A percentile compares a stretch with the other conserved stretches of the same genome.
phyloP scores from a whole-genome alignment of 768 basidiomycete genomes.

The Roridomyces roridus region DNA sequence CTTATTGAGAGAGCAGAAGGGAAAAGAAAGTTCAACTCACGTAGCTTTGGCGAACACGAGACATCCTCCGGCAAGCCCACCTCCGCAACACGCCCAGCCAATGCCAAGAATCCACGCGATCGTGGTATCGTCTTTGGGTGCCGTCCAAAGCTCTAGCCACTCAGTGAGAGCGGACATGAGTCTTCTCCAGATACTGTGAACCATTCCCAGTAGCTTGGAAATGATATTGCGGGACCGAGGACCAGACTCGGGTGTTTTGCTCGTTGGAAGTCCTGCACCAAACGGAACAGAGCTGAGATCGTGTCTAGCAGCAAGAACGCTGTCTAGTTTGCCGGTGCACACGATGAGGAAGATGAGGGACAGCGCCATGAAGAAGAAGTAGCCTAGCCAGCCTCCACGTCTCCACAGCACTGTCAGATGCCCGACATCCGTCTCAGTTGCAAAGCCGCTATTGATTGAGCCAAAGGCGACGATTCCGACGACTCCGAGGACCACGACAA shows the following conservation, averaged over 20 bases:
- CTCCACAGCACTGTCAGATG: slow-evolving; percentile 88
- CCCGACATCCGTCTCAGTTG: slow-evolving; percentile 70
- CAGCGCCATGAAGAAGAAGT: slow-evolving; percentile 81
- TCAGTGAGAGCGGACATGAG: slow-evolving; percentile 62
- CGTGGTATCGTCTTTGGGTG: slow-evolving; percentile 81
- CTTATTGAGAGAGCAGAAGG: slow-evolving; percentile 1
- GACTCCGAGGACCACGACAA: neutral
- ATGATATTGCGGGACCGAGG: slow-evolving; percentile 9
- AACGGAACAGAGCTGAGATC: slow-evolving; percentile 72
- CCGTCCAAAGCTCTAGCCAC: slow-evolving; percentile 76
- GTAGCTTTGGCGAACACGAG: slow-evolving; percentile 82
- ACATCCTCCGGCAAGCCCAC: slow-evolving; percentile 87
- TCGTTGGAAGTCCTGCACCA: slow-evolving; percentile 40
- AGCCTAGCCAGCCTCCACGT: slow-evolving; percentile 88
- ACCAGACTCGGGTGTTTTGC: slow-evolving; percentile 5
- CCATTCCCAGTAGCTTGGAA: slow-evolving; percentile 31
- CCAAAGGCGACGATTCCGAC: slow-evolving; percentile 82
- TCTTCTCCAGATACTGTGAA: slow-evolving; percentile 48
- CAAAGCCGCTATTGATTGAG: slow-evolving; percentile 81
- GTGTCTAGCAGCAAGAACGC: slow-evolving; percentile 69
- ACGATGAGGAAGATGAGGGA: slow-evolving; percentile 70
- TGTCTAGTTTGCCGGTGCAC: slow-evolving; percentile 75
- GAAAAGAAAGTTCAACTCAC: slow-evolving; percentile 44
- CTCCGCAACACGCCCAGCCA: slow-evolving; percentile 93
- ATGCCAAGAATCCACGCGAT: slow-evolving; percentile 93